A percentile compares a stretch with the other conserved stretches of the same genome.
These are phyloP conservation scores for Diaporthe sp. DNA, from an alignment of 2,329 filamentous ascomycete species.

Conservation along the genomic window DNA sequence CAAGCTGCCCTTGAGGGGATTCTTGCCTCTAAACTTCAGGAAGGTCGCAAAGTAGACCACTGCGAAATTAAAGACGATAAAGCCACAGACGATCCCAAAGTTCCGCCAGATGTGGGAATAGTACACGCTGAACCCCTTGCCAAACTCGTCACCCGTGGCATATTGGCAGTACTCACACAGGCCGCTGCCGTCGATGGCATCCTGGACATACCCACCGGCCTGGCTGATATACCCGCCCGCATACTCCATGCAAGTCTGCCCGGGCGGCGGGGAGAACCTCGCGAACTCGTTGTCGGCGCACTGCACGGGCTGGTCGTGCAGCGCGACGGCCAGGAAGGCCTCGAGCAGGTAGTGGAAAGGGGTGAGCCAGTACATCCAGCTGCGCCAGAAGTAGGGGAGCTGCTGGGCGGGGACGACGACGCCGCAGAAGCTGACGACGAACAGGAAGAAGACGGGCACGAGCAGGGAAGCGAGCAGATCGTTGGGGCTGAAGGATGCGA, in stretches of 20 bases:
- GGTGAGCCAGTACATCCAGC: constrained; percentile 74
- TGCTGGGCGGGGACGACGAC: constrained; percentile 77
- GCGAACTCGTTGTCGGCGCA: constrained; percentile 66
- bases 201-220: constrained; percentile 67
- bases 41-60: constrained; percentile 65
- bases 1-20: constrained; percentile 20
- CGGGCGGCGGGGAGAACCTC: constrained; percentile 62
- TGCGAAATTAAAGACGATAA: constrained; percentile 73
- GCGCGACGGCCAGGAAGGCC: constrained; percentile 64
- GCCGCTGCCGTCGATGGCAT: constrained; percentile 58
- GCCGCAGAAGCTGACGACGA: constrained; percentile 80
- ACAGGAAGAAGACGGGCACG: constrained; percentile 68
- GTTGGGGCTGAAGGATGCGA: constrained; percentile 74
- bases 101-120: constrained; percentile 77
- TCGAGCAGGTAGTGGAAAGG: constrained; percentile 74
- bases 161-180: constrained; percentile 62
- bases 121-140: constrained; percentile 61
- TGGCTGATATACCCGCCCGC: constrained; percentile 61
- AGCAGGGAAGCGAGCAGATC: constrained; percentile 70
- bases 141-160: constrained; percentile 65
- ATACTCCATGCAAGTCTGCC: constrained; percentile 70
- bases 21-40: constrained; percentile 17
- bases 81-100: constrained; percentile 71
- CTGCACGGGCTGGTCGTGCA: constrained; percentile 61
- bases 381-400: constrained; percentile 76